Conservation (phyloP, 2,329 filamentous ascomycete genomes). For the Aspergillus intermedius region DNA sequence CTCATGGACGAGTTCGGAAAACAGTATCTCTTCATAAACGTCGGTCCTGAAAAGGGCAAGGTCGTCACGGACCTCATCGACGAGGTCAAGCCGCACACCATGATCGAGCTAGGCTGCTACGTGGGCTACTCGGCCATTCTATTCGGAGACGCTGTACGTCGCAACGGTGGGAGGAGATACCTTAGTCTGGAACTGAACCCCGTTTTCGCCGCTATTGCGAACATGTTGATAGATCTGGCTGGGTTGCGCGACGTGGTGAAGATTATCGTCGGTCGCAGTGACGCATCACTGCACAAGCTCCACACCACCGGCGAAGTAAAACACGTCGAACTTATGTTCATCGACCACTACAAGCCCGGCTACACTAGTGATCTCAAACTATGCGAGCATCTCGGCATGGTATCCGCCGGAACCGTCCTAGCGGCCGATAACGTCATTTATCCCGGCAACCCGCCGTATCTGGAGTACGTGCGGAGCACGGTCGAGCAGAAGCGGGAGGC, state of each 20-base stretch:
- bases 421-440: constrained; percentile 41
- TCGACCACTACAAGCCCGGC: constrained; percentile 74
- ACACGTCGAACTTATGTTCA: constrained; percentile 65
- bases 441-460: constrained; percentile 41
- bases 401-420: constrained; percentile 49
- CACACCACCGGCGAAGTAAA: constrained; percentile 48
- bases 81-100: constrained; percentile 58
- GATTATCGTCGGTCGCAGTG: constrained; percentile 63
- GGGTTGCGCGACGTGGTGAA: constrained; percentile 64
- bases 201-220: constrained; percentile 65
- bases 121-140: constrained; percentile 75
- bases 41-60: constrained; percentile 66
- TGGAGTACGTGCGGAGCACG: constrained; percentile 60
- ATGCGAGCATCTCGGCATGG: constrained; percentile 62
- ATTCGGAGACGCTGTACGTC: constrained; percentile 61
- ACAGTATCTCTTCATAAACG: constrained; percentile 71
- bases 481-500: constrained; percentile 55
- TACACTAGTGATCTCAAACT: constrained; percentile 71
- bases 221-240: constrained; percentile 64
- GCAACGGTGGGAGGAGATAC: constrained; percentile 59
- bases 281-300: constrained; percentile 58
- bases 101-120: constrained; percentile 77
- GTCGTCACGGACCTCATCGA: constrained; percentile 64
- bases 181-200: constrained; percentile 67
- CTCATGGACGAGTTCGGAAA: constrained; percentile 65